Base-by-base conservation (phyloP, 2,329 filamentous ascomycete genomes). In the Colletotrichum navitas region DNA sequence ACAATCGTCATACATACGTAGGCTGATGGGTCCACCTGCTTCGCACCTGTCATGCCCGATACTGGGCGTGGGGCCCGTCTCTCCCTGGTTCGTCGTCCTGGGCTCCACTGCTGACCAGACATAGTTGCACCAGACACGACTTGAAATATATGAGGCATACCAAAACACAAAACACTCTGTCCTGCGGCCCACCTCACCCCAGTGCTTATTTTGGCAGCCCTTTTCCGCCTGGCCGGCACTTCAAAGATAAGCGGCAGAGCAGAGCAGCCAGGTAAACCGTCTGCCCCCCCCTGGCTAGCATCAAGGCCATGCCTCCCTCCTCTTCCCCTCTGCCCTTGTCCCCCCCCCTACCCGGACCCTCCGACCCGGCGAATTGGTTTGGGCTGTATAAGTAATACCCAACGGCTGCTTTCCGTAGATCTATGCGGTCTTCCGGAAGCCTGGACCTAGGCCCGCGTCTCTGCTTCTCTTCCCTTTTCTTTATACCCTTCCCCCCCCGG, bases 351-450 rank as follows among this genome's bases (percentile, higher is more conserved):
- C 49, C 52, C 52, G 32, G 52, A 36, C 39, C 39, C 69, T 72
- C 66, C 18, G 69, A 64, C 61, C 47, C 47, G 60, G 41, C 26
- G 41, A 56, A 29, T 63, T n/a, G 63, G 55, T 49, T 55, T 68
- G 68, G 68, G 72, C 68, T 62, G 47, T 72, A 73, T 73, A 73
- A 70, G 63, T 65, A 72, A 72, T 58, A 49, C 41, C 36, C 55
- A 47, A 58, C 54, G 45, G 71, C 59, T 52, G 45, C 63, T 59
- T 43, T 41, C 49, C 47, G 32, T 59, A 14, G 36, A 26, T 21
- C 24, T 21, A 34, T 26, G 26, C 41, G 11, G 54, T 56, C 36
- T 24, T 41, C 63, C 39, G 45, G 55, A 63, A 64, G 59, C 58
- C 59, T 67, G n/a, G 61, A 55, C 24, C 32, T n/a, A 41, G 39